Evolutionary conservation across 2,329 filamentous ascomycete genomes (phyloP).

Genomic region (Colletotrichum chlorophyti): DNA sequence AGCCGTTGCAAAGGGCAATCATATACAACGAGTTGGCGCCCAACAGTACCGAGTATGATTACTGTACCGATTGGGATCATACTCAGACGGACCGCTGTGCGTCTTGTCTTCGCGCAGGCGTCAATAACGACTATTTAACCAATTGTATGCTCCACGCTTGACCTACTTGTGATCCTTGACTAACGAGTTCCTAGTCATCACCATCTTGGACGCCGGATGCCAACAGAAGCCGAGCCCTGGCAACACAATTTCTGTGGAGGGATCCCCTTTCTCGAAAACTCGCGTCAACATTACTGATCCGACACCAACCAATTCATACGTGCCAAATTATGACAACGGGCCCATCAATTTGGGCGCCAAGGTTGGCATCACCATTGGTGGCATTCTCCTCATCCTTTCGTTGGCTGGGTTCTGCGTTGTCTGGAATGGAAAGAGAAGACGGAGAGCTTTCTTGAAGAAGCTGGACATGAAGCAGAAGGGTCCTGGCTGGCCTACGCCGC

Average conservation of each 20-base stretch:
- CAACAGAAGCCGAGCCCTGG: conserved; percentile 56
- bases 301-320: conserved; percentile 45
- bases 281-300: conserved; percentile 58
- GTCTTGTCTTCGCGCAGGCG: conserved; percentile 50
- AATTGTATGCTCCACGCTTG: conserved; percentile 54
- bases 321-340: conserved; percentile 48
- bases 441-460: conserved; percentile 57
- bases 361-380: conserved; percentile 64
- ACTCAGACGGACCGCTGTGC: conserved; percentile 50
- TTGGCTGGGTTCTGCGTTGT: conserved; percentile 60
- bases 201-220: conserved; percentile 62
- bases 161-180: conserved; percentile 11
- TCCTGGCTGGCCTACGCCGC: conserved; percentile 50
- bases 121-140: conserved; percentile 50
- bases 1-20: conserved; percentile 52
- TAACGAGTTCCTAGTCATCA: conserved; percentile 45
- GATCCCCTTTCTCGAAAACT: conserved; percentile 57
- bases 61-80: conserved; percentile 57
- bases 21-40: conserved; percentile 56
- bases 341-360: conserved; percentile 60
- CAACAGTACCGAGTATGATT: conserved; percentile 54
- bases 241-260: conserved; percentile 54
- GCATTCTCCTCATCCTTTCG: conserved; percentile 53
- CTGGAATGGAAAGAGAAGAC: conserved; percentile 61
- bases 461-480: conserved; percentile 47